These are phyloP conservation scores for Hymenoscyphus occultus DNA, from an alignment of 2,329 filamentous ascomycete species.

Conservation along the genomic window DNA sequence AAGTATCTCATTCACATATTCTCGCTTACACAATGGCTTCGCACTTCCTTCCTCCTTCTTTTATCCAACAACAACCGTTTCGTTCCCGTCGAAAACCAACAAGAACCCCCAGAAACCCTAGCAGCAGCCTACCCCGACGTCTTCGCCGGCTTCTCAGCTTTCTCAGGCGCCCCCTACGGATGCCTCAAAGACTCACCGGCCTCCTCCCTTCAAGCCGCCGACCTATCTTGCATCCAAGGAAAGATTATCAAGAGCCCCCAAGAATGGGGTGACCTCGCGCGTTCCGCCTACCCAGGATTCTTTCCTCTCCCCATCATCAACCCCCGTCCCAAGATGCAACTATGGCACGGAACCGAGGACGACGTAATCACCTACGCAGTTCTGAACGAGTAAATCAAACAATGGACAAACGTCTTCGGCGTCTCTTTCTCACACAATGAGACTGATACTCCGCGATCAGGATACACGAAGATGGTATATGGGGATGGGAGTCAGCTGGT, in stretches of 20 bases:
- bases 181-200: background rate
- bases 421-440: background rate
- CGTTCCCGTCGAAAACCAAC: background rate
- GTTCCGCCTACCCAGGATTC: slow-evolving; percentile 41
- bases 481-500: background rate
- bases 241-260: slow-evolving; percentile 32
- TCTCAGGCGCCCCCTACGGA: background rate
- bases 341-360: slow-evolving; percentile 7
- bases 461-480: background rate
- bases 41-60: no score
- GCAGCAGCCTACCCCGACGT: background rate
- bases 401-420: background rate
- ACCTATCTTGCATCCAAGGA: background rate
- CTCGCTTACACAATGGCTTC: background rate
- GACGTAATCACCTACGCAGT: background rate
- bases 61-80: background rate
- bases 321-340: slow-evolving; percentile 39
- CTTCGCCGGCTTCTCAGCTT: background rate
- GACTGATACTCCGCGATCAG: background rate
- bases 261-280: slow-evolving; percentile 39
- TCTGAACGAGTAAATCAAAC: background rate
- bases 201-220: background rate
- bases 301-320: slow-evolving; percentile 38
- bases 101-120: background rate
- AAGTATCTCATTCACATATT: background rate